Evolutionary conservation across 208 protist genomes (phyloP).

Genomic region (Crithidia bombi): DNA sequence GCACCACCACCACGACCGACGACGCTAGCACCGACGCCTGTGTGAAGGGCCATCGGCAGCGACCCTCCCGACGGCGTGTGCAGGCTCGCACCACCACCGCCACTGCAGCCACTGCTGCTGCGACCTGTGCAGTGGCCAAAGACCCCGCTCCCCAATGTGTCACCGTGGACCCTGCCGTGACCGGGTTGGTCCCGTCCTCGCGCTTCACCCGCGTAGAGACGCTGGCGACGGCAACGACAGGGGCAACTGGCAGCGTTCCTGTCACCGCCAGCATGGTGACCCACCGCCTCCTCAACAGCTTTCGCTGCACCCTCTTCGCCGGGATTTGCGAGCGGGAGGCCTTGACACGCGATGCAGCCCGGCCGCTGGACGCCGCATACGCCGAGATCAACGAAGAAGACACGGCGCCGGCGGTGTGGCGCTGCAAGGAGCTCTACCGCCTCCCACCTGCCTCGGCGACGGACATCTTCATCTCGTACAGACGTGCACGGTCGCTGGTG

Average conservation of each 20-base stretch:
- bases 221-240: neutral
- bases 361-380: neutral
- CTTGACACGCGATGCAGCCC: neutral
- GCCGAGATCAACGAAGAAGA: neutral
- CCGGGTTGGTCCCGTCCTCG: slow-evolving; percentile 3
- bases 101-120: neutral
- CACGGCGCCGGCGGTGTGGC: slow-evolving; percentile 18
- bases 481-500: slow-evolving; percentile 30
- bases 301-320: slow-evolving; percentile 65
- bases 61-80: neutral
- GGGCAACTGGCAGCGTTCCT: neutral
- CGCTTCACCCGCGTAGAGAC: neutral
- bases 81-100: too few relatives aligned
- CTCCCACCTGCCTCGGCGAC: slow-evolving; percentile 31
- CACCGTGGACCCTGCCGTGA: neutral
- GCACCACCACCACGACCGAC: slow-evolving; percentile 6
- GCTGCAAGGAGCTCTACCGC: slow-evolving; percentile 37
- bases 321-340: slow-evolving; percentile 32
- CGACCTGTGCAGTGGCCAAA: neutral
- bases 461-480: slow-evolving; percentile 51
- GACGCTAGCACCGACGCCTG: slow-evolving; percentile 2
- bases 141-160: neutral
- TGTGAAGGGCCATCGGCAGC: neutral
- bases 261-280: slow-evolving; percentile 38
- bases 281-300: slow-evolving; percentile 79